Base-by-base conservation (phyloP, 768 basidiomycete species). In the Phaeotremella fagi region DNA sequence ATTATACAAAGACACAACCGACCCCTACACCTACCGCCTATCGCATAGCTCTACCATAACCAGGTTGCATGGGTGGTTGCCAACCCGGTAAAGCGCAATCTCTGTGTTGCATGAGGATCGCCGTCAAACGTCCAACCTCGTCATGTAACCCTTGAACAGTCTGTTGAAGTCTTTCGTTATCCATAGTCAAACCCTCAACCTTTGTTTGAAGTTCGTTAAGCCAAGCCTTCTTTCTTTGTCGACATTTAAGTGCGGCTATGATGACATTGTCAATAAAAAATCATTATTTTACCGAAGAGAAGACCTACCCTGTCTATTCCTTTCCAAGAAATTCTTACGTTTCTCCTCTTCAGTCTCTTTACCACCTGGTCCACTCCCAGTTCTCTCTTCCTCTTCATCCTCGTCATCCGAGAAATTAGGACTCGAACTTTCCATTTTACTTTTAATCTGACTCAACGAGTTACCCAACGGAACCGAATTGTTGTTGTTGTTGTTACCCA, bases 191-290 rank as follows among this genome's bases (percentile, higher is more conserved):
- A 62, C 79, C 87, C 72, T 99, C 95, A 75, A 94, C 90, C 68
- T 92, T 92, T 35, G 85, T 83, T 75, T 99, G 95, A 16, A 99
- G 80, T 58, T 88, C 85, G 25, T 84, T 81, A 14, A 98, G 82
- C 95, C 95, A 99, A 3, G 90, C 90, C 75, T 99, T 99, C 77
- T 99, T 99, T 54, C 95, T 87, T 72, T 99, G 95, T 29, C 95
- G 90, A 76, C 95, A 99, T 77, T 98, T 98, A 62, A 98, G 83
- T 4, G 95, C 95, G 57, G 95, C 94, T 97, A 65, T 6, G 18
- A 9, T 18, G 7, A 35, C 9, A 35, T 35, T 35, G 33, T n/a
- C 31, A 33, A 33, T 16, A 33, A 33, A 33, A 33, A 33, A 7
- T 33, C 31, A 16, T 33, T 33, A 33, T 7, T 33, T 7, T 7